A percentile compares a stretch with the other conserved stretches of the same genome.
Evolutionary conservation across 805 yeast genomes (phyloP).

Genomic region (Yamadazyma phyllophila): DNA sequence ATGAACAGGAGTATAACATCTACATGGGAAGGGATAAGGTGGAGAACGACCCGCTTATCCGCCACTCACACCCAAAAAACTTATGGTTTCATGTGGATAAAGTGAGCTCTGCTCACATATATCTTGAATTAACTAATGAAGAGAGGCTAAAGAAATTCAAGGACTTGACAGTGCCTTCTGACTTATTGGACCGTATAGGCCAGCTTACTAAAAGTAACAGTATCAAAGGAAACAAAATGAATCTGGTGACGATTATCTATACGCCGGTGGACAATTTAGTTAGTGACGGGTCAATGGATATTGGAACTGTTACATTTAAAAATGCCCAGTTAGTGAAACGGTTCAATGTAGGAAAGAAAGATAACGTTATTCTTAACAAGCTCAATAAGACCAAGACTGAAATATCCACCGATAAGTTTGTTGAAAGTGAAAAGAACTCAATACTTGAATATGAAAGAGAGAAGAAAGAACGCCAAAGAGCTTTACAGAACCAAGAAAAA

Average conservation of each 20-base stretch:
- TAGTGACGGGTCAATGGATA: conserved; percentile 69
- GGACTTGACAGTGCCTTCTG: conserved; percentile 35
- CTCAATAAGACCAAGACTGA: conserved; percentile 66
- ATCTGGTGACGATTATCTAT: conserved; percentile 62
- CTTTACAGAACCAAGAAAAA: conserved; percentile 24
- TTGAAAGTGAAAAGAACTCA: conserved; percentile 26
- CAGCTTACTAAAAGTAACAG: conserved; percentile 78
- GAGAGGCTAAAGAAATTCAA: conserved; percentile 35
- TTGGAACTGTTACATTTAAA: conserved; percentile 75
- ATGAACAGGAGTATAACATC: conserved; percentile 30
- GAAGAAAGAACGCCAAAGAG: conserved; percentile 39
- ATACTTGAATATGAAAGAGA: conserved; percentile 33
- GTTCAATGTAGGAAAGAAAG: conserved; percentile 52
- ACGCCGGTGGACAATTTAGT: conserved; percentile 73
- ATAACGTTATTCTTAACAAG: conserved; percentile 58
- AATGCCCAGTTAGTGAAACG: conserved; percentile 54
- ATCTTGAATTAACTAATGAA: conserved; percentile 47
- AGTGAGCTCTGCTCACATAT: conserved; percentile 74
- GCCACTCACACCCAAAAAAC: conserved; percentile 62
- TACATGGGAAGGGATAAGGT: conserved; percentile 75
- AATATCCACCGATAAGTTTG: conserved; percentile 45
- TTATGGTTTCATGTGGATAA: conserved; percentile 84
- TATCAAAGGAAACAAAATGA: conserved; percentile 69
- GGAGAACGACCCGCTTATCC: conserved; percentile 56
- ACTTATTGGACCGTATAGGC: conserved; percentile 48